Conservation (phyloP, 176 grass and related monocot genomes). For the Calamus simplicifolius region DNA sequence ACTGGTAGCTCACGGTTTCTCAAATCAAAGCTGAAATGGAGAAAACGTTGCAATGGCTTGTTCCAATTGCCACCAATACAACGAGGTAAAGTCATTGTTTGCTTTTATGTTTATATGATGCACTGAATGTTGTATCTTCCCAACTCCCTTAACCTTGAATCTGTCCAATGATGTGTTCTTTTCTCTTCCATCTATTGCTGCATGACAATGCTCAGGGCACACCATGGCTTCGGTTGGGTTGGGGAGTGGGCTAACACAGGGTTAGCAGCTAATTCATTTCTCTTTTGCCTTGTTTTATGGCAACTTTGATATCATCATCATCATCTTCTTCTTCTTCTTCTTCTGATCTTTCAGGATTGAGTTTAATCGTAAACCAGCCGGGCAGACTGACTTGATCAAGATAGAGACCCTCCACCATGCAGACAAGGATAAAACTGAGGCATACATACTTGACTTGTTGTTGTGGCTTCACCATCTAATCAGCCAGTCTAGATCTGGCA, state of each 20-base stretch:
- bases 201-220: constrained; percentile 19
- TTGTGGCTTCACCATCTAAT: constrained; percentile 43
- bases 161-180: background rate
- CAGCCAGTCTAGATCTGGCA: background rate
- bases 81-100: constrained; percentile 18
- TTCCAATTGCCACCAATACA: constrained; percentile 52
- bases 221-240: constrained; percentile 37
- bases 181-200: background rate
- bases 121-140: too few relatives aligned
- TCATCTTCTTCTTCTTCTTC: too few relatives aligned
- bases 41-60: constrained; percentile 48
- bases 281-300: background rate
- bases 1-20: constrained; percentile 32
- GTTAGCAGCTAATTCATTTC: constrained; percentile 8
- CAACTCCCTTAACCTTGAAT: too few relatives aligned
- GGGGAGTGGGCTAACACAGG: constrained; percentile 36
- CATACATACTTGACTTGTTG: constrained; percentile 41
- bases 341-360: constrained; percentile 19
- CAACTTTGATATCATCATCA: background rate
- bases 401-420: constrained; percentile 50
- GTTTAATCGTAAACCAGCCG: constrained; percentile 1
- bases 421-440: constrained; percentile 46
- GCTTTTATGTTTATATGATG: too few relatives aligned
- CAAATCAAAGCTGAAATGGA: constrained; percentile 37
- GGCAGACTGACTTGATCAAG: constrained; percentile 13